Conservation (phyloP, 192 early-diverging fungal species). For the Podila minutissima region DNA sequence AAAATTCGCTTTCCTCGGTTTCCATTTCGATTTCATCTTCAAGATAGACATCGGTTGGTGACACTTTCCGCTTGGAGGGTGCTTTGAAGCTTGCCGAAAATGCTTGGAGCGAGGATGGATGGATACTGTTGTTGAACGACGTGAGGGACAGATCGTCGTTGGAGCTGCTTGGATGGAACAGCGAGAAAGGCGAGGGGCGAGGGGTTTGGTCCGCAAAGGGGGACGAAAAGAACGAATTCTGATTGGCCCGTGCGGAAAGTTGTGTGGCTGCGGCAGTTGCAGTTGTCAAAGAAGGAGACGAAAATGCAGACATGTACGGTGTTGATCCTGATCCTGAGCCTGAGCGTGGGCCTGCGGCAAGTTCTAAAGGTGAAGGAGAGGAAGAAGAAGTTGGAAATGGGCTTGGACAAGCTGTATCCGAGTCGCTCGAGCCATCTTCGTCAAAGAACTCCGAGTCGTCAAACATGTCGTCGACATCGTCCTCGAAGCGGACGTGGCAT, state of each 20-base stretch:
- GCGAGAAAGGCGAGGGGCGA: slow-evolving; percentile 17
- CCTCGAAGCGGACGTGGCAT: slow-evolving; percentile 88
- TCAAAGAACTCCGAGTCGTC: slow-evolving; percentile 9
- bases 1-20: background rate
- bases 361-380: background rate
- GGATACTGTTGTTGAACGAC: background rate
- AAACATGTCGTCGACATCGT: slow-evolving; percentile 67
- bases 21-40: background rate
- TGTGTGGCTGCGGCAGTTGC: slow-evolving; percentile 6
- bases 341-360: background rate
- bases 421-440: slow-evolving; percentile 34
- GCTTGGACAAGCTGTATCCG: slow-evolving; percentile 25
- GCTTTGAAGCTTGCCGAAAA: background rate
- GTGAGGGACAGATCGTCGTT: background rate
- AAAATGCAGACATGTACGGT: background rate
- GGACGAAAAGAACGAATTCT: background rate
- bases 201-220: slow-evolving; percentile 1
- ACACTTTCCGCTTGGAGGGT: background rate
- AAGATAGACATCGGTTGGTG: background rate
- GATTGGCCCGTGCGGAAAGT: slow-evolving; percentile 2
- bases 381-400: slow-evolving; percentile 9
- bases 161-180: slow-evolving; percentile 20
- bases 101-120: background rate
- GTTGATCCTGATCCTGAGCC: background rate
- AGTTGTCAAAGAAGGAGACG: background rate